phyloP scores from a whole-genome alignment of 176 grass and related monocot species.

The Eragrostis nindensis region DNA sequence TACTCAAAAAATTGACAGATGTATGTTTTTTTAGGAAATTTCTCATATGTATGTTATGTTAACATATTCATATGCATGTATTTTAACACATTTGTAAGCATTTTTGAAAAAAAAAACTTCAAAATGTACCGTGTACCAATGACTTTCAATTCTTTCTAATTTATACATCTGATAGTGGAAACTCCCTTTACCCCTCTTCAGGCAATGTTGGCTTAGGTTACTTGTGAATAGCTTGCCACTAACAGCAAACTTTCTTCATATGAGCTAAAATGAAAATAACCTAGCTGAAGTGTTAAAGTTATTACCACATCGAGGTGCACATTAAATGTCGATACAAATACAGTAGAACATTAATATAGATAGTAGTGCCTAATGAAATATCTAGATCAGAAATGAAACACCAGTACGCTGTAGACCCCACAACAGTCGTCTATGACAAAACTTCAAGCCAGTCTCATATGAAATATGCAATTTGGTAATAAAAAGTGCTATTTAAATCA shows the following conservation, averaged over 20 bases:
- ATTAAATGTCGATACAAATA: conserved; percentile 10
- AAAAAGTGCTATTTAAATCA: background rate
- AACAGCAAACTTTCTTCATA: conserved; percentile 6
- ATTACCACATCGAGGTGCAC: background rate
- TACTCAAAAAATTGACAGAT: background rate
- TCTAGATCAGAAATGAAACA: conserved; percentile 27
- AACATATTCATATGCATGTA: background rate
- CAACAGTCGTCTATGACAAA: background rate
- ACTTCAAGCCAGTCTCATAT: conserved; percentile 1
- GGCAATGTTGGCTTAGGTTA: background rate
- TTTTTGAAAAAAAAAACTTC: conserved; percentile 1
- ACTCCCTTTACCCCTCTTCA: background rate
- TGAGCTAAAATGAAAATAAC: conserved; percentile 27
- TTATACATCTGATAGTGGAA: background rate
- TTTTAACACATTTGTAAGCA: background rate
- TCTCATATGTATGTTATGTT: background rate
- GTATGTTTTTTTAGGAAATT: too few species aligned
- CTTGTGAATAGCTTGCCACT: conserved; percentile 10
- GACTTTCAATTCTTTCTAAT: background rate
- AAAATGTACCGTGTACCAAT: background rate
- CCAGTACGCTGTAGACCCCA: background rate
- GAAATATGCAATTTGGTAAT: background rate
- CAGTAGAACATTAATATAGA: background rate
- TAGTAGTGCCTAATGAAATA: background rate
- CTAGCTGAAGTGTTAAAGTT: conserved; percentile 10